Evolutionary conservation across 108 stramenopile species (phyloP).

Genomic region (Skeletonema tropicum): DNA sequence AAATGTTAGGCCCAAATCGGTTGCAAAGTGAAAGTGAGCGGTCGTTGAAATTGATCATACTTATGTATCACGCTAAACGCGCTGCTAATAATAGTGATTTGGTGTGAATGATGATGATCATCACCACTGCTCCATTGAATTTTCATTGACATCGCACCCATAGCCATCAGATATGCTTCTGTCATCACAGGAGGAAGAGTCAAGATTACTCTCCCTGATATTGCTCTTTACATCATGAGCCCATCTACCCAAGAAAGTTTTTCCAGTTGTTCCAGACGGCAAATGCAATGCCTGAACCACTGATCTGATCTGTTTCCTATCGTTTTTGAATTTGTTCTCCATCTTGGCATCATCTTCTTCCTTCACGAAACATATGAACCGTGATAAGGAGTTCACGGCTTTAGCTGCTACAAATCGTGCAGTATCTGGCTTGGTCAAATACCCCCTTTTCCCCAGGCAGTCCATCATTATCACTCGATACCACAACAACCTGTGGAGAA

Average conservation of each 20-base stretch:
- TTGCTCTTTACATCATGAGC: conserved; percentile 12
- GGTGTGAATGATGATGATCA: no score
- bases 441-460: conserved; percentile 55
- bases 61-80: no score
- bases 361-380: conserved; percentile 44
- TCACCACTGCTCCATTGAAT: no score
- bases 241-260: background rate
- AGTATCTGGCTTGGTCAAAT: conserved; percentile 40
- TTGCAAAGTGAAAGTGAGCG: no score
- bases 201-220: background rate
- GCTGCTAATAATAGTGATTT: no score
- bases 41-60: no score
- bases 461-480: conserved; percentile 62
- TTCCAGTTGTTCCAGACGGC: background rate
- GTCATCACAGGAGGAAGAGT: conserved; percentile 8
- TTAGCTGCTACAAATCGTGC: conserved; percentile 33
- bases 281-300: background rate
- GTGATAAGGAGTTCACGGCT: conserved; percentile 43
- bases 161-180: no score
- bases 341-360: conserved; percentile 9
- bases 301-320: conserved; percentile 31
- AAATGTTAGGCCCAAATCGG: no score
- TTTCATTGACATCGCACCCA: background rate
- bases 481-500: conserved; percentile 64
- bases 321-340: conserved; percentile 33